phyloP scores from a whole-genome alignment of 1,139 yeast genomes.

The Pichia sp. region DNA sequence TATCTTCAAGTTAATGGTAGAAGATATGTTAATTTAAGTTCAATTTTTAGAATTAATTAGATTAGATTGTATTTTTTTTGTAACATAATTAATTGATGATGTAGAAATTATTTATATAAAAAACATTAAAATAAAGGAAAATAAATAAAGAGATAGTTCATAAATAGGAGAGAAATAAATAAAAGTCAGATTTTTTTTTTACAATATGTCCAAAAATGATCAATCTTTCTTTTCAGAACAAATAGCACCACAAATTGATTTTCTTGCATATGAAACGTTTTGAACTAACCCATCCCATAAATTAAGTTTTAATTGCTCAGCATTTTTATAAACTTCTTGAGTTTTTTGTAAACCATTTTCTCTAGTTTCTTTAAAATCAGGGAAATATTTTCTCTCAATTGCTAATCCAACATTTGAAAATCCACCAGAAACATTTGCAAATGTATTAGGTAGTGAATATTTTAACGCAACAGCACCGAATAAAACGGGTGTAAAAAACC shows the following conservation, averaged over 20 bases:
- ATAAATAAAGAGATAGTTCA: neutral
- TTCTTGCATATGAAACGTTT: slow-evolving; percentile 11
- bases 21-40: slow-evolving; percentile 82
- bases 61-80: neutral
- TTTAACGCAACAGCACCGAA: slow-evolving; percentile 41
- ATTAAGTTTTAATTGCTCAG: slow-evolving; percentile 1
- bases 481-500: slow-evolving; percentile 45
- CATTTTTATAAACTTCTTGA: neutral
- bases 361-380: slow-evolving; percentile 30
- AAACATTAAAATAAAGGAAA: neutral
- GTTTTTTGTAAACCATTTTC: slow-evolving; percentile 8
- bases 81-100: neutral
- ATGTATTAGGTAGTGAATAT: slow-evolving; percentile 34
- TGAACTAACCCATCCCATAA: slow-evolving; percentile 13
- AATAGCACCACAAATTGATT: neutral
- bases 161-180: no score
- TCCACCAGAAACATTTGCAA: slow-evolving; percentile 25
- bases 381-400: slow-evolving; percentile 30
- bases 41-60: slow-evolving; percentile 49
- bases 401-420: slow-evolving; percentile 16
- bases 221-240: slow-evolving; percentile 9
- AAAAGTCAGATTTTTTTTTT: neutral
- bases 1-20: slow-evolving; percentile 84
- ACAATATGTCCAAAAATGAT: no score
- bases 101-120: neutral